Evolutionary conservation across 139 green algal genomes (phyloP).

Genomic region (Chlamydomonas schloesseri): DNA sequence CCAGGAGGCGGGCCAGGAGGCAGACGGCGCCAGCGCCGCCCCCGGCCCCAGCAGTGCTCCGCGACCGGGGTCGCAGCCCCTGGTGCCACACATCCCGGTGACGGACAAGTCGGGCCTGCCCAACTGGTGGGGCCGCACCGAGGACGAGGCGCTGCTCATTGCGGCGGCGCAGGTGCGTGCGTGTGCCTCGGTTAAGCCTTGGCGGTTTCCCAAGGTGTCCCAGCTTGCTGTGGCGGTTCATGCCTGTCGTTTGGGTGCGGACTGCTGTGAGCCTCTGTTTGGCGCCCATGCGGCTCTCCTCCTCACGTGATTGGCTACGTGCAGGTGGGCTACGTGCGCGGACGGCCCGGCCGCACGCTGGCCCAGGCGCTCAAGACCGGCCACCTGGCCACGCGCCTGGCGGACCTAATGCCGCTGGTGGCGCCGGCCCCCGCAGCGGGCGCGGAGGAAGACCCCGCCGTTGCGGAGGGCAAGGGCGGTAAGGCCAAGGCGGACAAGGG

Average conservation of each 20-base stretch:
- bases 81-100: background rate
- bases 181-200: too few species aligned
- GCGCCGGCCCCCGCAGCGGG: background rate
- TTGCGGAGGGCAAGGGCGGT: background rate
- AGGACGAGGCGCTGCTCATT: slow-evolving; percentile 14
- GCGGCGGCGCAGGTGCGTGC: background rate
- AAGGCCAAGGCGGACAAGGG: background rate
- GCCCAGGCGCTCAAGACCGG: background rate
- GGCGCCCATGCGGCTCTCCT: too few species aligned
- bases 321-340: slow-evolving; percentile 14
- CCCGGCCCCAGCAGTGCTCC: background rate
- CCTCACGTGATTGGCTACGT: too few species aligned
- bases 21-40: background rate
- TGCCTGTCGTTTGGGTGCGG: too few species aligned
- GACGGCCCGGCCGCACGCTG: background rate
- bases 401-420: background rate
- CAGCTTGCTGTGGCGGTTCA: too few species aligned
- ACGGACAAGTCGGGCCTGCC: background rate
- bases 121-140: slow-evolving; percentile 1
- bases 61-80: background rate
- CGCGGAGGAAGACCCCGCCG: background rate
- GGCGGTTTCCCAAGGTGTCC: too few species aligned
- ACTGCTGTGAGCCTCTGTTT: too few species aligned
- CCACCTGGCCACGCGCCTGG: background rate
- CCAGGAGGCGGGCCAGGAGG: too few species aligned